Conservation (phyloP, 2,329 filamentous ascomycete species). For the Penicillium nordicum region DNA sequence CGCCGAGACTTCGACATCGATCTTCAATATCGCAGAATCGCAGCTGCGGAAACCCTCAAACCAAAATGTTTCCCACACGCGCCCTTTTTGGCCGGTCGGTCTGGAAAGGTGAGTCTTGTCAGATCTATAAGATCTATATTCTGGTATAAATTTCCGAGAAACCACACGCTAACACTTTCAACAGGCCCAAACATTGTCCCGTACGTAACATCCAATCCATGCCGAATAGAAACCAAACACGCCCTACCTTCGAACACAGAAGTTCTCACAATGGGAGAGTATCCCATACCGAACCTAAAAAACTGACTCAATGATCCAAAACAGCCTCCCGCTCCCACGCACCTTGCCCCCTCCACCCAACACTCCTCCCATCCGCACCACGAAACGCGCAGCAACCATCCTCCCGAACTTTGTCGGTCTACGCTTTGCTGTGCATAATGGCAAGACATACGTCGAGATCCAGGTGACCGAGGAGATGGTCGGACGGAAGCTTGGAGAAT, state of each 20-base stretch:
- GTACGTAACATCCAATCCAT: constrained; percentile 48
- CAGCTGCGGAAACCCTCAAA: constrained; percentile 13
- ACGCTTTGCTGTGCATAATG: constrained; percentile 87
- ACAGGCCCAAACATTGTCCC: constrained; percentile 67
- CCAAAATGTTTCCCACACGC: constrained; percentile 66
- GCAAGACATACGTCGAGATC: constrained; percentile 79
- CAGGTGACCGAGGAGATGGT: constrained; percentile 94
- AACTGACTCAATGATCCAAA: constrained; percentile 2
- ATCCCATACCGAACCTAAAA: not conserved
- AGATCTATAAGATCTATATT: too few species aligned
- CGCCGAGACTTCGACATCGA: constrained; percentile 6
- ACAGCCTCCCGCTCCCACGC: constrained; percentile 41
- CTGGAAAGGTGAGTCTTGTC: constrained; percentile 70
- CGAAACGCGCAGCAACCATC: constrained; percentile 83
- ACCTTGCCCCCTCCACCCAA: constrained; percentile 56
- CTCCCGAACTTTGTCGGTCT: constrained; percentile 88
- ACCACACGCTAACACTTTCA: constrained; percentile 6
- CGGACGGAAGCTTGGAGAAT: constrained; percentile 90
- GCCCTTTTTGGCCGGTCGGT: constrained; percentile 70
- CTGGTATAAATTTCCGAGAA: not conserved
- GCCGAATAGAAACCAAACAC: not conserved
- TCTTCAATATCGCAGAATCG: constrained; percentile 20
- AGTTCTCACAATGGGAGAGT: not conserved
- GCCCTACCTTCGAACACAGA: not conserved
- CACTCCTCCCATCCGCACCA: constrained; percentile 73